phyloP scores from a whole-genome alignment of 169 alveolate genomes.

The Eimeria brunetti region DNA sequence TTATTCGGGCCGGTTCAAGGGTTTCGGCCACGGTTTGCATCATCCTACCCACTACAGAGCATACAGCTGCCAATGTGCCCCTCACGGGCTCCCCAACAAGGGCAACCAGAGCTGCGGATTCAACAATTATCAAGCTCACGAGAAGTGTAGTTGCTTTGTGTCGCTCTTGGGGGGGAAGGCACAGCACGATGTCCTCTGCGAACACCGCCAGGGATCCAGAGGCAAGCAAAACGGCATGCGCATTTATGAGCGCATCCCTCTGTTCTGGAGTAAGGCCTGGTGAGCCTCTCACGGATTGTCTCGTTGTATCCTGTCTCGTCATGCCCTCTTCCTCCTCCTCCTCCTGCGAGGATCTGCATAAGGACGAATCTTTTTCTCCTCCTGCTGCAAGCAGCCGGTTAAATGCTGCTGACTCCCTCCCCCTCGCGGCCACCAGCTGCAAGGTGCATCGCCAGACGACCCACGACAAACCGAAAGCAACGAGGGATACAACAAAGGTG shows the following conservation, averaged over 20 bases:
- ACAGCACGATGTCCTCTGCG: not conserved
- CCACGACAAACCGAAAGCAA: not conserved
- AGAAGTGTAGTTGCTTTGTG: not conserved
- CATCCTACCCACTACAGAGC: not conserved
- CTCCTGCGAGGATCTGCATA: not conserved
- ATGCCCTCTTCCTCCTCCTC: not conserved
- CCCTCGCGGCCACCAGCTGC: not conserved
- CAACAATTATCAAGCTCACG: not conserved
- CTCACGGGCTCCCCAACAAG: not conserved
- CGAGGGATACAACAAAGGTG: not conserved
- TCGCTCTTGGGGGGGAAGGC: not conserved
- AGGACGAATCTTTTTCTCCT: not conserved
- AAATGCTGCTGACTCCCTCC: not conserved
- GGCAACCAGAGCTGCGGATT: not conserved
- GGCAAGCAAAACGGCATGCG: not conserved
- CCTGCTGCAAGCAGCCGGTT: slow-evolving; percentile 3
- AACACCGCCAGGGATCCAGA: not conserved
- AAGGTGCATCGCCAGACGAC: not conserved
- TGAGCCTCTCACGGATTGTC: not conserved
- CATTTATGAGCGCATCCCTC: not conserved
- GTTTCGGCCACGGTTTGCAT: not conserved
- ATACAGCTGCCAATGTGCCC: too few relatives aligned
- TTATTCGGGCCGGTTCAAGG: not conserved
- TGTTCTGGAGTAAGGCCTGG: not conserved
- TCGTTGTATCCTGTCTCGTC: not conserved